Conservation (phyloP, 73 alveolate genomes). For the Halteria grandinella region DNA sequence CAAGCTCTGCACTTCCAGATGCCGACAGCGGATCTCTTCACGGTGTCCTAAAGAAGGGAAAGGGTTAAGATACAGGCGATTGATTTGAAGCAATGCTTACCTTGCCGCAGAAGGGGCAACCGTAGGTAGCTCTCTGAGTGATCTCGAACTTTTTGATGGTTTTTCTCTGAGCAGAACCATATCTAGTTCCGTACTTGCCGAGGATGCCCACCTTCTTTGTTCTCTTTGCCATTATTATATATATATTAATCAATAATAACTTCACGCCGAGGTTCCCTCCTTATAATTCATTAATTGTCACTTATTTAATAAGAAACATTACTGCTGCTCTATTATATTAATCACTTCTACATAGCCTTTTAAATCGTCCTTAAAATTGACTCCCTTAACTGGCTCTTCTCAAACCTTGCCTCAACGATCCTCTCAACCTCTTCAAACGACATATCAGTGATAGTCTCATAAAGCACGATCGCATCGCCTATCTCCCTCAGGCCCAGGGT, state of each 20-base stretch:
- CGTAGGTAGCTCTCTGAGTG: conserved; percentile 85
- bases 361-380: conserved; percentile 5
- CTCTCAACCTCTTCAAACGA: conserved; percentile 33
- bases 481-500: conserved; percentile 28
- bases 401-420: conserved; percentile 46
- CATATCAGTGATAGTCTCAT: background rate
- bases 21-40: conserved; percentile 87
- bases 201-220: conserved; percentile 97
- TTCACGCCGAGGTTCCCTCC: too few species aligned
- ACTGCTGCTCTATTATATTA: background rate
- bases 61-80: background rate
- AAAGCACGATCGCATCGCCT: background rate
- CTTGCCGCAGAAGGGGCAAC: conserved; percentile 95
- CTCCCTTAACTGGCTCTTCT: conserved; percentile 10
- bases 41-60: conserved; percentile 69
- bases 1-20: conserved; percentile 90
- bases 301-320: too few species aligned
- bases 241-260: conserved; percentile 51
- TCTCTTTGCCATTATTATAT: conserved; percentile 89
- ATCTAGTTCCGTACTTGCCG: conserved; percentile 97
- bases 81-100: conserved; percentile 56
- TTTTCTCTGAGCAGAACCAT: conserved; percentile 94
- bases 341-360: background rate
- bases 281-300: too few species aligned
- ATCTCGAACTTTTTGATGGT: conserved; percentile 95